A percentile compares a stretch with the other conserved stretches of the same genome.
Conservation (phyloP, 495 filamentous ascomycete genomes). For the Penicillium robsamsonii region DNA sequence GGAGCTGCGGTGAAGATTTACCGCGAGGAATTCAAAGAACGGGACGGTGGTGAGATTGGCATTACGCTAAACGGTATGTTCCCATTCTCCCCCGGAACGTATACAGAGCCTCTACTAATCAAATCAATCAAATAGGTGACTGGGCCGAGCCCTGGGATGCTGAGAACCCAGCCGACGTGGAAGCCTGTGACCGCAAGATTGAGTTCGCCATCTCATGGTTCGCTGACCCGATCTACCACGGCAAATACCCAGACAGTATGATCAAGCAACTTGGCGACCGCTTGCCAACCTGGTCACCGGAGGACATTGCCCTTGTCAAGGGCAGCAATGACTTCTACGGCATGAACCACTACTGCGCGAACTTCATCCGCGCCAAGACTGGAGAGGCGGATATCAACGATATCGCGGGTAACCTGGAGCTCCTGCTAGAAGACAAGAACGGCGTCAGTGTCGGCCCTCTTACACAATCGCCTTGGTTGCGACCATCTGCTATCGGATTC, state of each 20-base stretch:
- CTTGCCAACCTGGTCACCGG: conserved; percentile 61
- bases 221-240: conserved; percentile 72
- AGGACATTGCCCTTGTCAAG: conserved; percentile 65
- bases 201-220: conserved; percentile 59
- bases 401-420: conserved; percentile 67
- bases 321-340: conserved; percentile 82
- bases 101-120: neutral
- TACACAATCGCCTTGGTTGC: conserved; percentile 74
- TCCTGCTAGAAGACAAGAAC: conserved; percentile 63
- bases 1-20: conserved; percentile 52
- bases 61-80: conserved; percentile 53
- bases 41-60: conserved; percentile 49
- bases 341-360: conserved; percentile 83
- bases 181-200: conserved; percentile 51
- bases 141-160: conserved; percentile 57
- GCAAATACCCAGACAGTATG: conserved; percentile 75
- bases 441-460: conserved; percentile 69
- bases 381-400: conserved; percentile 58
- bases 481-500: conserved; percentile 70
- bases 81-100: neutral
- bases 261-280: conserved; percentile 68
- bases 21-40: conserved; percentile 49
- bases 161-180: conserved; percentile 46
- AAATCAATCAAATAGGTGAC: conserved; percentile 49
- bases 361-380: conserved; percentile 73